phyloP scores from a whole-genome alignment of 805 yeast genomes.

The Kurtzmaniella cleridarum region DNA sequence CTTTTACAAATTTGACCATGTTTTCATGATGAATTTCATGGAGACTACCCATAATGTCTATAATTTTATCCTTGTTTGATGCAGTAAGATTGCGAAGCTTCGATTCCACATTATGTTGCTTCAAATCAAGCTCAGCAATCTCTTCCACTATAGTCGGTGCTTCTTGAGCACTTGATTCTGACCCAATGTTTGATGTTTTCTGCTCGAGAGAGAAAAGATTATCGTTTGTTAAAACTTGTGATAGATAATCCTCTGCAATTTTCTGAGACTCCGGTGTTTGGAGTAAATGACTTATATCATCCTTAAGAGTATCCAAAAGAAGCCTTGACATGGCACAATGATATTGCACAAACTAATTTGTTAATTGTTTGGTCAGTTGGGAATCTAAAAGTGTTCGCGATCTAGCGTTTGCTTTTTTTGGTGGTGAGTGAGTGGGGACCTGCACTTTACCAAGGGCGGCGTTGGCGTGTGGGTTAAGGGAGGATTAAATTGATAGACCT shows the following conservation, averaged over 20 bases:
- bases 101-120: constrained; percentile 43
- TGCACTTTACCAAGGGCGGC: no score
- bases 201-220: constrained; percentile 40
- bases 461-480: no score
- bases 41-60: constrained; percentile 34
- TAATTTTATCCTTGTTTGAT: constrained; percentile 41
- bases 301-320: constrained; percentile 27
- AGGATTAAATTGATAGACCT: background rate
- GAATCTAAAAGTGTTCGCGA: background rate
- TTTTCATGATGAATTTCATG: constrained; percentile 23
- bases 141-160: constrained; percentile 31
- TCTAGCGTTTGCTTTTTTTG: no score
- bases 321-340: constrained; percentile 27
- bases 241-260: constrained; percentile 26
- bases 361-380: no score
- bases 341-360: no score
- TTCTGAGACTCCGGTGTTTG: constrained; percentile 14
- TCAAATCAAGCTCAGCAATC: constrained; percentile 65
- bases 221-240: constrained; percentile 43
- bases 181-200: constrained; percentile 32
- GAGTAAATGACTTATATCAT: constrained; percentile 16
- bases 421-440: no score
- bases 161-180: background rate
- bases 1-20: constrained; percentile 11
- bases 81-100: constrained; percentile 38